Base-by-base conservation (phyloP, 768 basidiomycete species). In the Inosperma sp. region DNA sequence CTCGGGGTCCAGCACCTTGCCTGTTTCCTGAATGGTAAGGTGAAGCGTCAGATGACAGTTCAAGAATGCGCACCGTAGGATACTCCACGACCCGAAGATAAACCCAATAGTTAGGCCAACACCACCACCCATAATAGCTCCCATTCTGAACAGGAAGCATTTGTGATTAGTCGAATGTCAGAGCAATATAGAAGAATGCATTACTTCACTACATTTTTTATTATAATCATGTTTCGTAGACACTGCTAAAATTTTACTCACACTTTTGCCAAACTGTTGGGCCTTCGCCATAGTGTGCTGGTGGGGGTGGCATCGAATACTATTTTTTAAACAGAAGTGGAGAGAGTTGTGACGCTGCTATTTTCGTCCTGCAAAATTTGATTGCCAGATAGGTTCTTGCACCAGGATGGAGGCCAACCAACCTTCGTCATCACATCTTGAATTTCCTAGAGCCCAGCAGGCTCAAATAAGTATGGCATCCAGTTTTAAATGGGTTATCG, bases 41-140 rank as follows among this genome's bases (percentile, higher is more conserved):
- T 43, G n/a, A 41, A 27, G 39, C 29, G 40, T 25, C 49, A 29
- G 27, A 27, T 33, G 14, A 33, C 22, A 35, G 21, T 8, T 12
- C 30, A n/a, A 44, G 12, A 41, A 40, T n/a, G 61, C 85, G 62
- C 59, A 90, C 93, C 92, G 76, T 36, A 98, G 69, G 64, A 98
- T 90, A 60, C 84, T 93, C 75, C 87, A 96, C 22, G 86, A 84
- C 35, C 95, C 95, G 62, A 98, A 98, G 53, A 99, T 84, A 72
- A 98, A 97, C 14, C 96, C 95, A 63, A 97, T 96, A 27, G 93
- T 95, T 39, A 96, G 78, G 10, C 95, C 95, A 48, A 97, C 94
- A 52, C 91, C 90, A 59, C 85, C 88, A 49, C 90, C 90, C 89
- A 92, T 92, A 51, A 90, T 69, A 37, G 90, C 91, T 59, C 90